These are phyloP conservation scores for Fusarium subglutinans DNA, from an alignment of 2,329 filamentous ascomycete genomes.

Conservation along the genomic window DNA sequence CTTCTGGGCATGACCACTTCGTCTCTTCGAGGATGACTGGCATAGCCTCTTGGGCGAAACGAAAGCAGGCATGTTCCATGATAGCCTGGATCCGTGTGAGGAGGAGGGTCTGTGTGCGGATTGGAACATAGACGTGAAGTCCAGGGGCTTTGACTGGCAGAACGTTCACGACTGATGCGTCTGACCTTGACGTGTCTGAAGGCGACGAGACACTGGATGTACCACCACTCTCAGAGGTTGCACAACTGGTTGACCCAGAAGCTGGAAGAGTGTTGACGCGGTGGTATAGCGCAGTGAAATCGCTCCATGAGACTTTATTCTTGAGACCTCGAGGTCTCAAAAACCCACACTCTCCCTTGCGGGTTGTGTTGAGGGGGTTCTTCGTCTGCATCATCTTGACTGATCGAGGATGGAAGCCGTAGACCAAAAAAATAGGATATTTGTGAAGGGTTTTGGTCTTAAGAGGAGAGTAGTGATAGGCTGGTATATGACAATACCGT, in stretches of 20 bases:
- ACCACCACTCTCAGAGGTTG: not conserved
- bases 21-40: not conserved
- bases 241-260: not conserved
- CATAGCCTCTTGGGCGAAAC: not conserved
- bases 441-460: not conserved
- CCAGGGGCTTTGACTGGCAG: not conserved
- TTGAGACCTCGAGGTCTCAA: not conserved
- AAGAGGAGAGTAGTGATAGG: not conserved
- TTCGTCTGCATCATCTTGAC: not conserved
- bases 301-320: not conserved
- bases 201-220: not conserved
- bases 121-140: not conserved
- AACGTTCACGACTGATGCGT: not conserved
- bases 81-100: not conserved
- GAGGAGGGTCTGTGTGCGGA: not conserved
- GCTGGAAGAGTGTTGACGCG: not conserved
- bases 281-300: not conserved
- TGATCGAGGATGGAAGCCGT: not conserved
- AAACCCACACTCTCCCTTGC: not conserved
- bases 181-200: not conserved
- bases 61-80: conserved; percentile 5
- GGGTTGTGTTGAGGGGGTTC: not conserved
- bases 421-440: too few relatives aligned
- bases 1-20: not conserved
- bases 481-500: not conserved